Base-by-base conservation (phyloP, 352 stramenopile species). In the Phytophthora kernoviae region DNA sequence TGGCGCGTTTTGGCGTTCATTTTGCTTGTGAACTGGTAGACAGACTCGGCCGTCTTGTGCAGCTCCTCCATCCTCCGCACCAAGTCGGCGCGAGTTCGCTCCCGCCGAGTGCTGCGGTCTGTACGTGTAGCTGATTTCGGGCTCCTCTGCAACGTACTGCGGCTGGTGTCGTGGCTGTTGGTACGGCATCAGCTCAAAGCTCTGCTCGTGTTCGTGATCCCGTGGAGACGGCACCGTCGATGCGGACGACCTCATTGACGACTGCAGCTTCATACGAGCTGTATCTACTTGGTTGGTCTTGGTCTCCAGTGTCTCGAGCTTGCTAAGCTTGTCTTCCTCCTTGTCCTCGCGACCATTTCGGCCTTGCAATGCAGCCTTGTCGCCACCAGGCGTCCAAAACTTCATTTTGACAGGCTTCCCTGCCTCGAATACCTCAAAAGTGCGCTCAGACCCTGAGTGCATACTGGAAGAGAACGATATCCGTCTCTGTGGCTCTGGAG, bases 1-100 rank as follows among this genome's bases (percentile, higher is more conserved):
- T 55, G 41, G 11, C 39, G 30, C 30, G 57, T 69, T 20, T 58
- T 62, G 32, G 57, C 62, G 41, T 67, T 69, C 62, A 73, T 80
- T 44, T 79, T 70, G 43, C 77, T 81, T 17, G 79, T 81, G 39
- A 84, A 65, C 54, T 83, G 71, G 48, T 86, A 88, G n/a, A 79
- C 77, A 1, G 74, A 78, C 54, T 88, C 78, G 0, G 78, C 77
- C n/a, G 71, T 73, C 34, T 77, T 68, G 22, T 80, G 73, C n/a
- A 88, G 55, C 51, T 83, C 65, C 26, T 68, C 68, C 78, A 88
- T 88, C 54, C 69, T 79, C 39, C 71, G 57, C 51, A 79, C 72
- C 14, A 88, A 39, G 27, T 79, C 62, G 6, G 44, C 51, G 12
- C 53, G 61, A 1, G 14, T 32, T 41, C 5, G 18, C n/a, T n/a